Evolutionary conservation across 2,329 filamentous ascomycete species (phyloP).

Genomic region (Ceratocystis lukuohia): DNA sequence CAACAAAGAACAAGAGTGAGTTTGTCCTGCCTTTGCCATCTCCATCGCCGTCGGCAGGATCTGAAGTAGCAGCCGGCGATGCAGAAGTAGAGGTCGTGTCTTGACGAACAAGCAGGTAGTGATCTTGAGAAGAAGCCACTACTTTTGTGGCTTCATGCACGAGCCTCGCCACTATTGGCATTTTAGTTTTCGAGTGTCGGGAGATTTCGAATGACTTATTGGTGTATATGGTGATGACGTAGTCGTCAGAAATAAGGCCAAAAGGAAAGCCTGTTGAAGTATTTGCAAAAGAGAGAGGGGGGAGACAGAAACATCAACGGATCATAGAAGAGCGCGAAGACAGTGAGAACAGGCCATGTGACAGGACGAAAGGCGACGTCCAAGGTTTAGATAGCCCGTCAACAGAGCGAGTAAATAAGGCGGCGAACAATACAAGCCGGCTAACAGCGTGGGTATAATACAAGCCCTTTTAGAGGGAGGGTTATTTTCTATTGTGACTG

Average conservation of each 20-base stretch:
- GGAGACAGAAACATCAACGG: no score
- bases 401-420: no score
- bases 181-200: not conserved
- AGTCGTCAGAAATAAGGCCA: not conserved
- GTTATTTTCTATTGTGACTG: no score
- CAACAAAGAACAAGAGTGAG: constrained; percentile 66
- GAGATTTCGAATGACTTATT: not conserved
- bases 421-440: no score
- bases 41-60: constrained; percentile 21
- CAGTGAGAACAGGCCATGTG: no score
- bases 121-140: not conserved
- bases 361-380: no score
- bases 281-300: no score
- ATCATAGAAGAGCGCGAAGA: no score
- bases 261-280: not conserved
- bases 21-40: constrained; percentile 28
- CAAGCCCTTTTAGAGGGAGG: no score
- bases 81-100: constrained; percentile 21
- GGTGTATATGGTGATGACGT: not conserved
- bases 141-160: constrained; percentile 4
- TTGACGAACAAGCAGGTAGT: constrained; percentile 15
- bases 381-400: no score
- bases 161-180: not conserved
- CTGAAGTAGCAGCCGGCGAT: constrained; percentile 13
- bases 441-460: no score